Base-by-base conservation (phyloP, 768 basidiomycete genomes). In the Lactarius sanguifluus region DNA sequence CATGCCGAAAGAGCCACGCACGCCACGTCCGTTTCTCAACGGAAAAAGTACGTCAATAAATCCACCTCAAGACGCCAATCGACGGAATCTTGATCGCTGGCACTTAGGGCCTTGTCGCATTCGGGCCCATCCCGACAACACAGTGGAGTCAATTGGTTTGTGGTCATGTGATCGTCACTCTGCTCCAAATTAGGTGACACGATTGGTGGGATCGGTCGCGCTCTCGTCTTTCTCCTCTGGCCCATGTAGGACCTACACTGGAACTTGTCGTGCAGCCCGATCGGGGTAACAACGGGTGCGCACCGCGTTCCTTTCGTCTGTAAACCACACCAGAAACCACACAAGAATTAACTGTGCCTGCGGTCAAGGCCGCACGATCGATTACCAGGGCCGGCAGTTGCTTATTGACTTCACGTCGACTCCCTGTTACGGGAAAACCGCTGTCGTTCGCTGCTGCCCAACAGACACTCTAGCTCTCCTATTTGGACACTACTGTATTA, bases 321-420 rank as follows among this genome's bases (percentile, higher is more conserved):
- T 2, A 36, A 9, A 34, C 9, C 36, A 36, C 28, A 61, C 25
- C 3, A 9, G 7, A 36, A 9, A 34, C 9, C 36, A 36, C 28
- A 61, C 25, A 6, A 9, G 7, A 57, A 40, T 57, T n/a, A 47
- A 15, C 18, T 54, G 57, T 59, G 64, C 65, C 50, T 57, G 58
- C 59, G 86, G 85, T 3, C 79, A 82, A 30, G 77, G 73, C 12
- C 36, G 1, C 1, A 85, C 87, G 0, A 77, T 86, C 45, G 82
- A 89, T 74, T 89, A 85, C 69, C 85, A 86, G 72, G 79, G 80
- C 3, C 83, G 89, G n/a, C 83, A 81, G n/a, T 87, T 88, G 64
- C 77, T 81, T 57, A 77, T 90, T 66, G 78, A 82, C 59, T 88
- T 91, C 73, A 76, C 80, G 1, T 74, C 90, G 23, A 78, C 76